These are phyloP conservation scores for Teratosphaeria viscida DNA, from an alignment of 2,329 filamentous ascomycete species.

Conservation along the genomic window DNA sequence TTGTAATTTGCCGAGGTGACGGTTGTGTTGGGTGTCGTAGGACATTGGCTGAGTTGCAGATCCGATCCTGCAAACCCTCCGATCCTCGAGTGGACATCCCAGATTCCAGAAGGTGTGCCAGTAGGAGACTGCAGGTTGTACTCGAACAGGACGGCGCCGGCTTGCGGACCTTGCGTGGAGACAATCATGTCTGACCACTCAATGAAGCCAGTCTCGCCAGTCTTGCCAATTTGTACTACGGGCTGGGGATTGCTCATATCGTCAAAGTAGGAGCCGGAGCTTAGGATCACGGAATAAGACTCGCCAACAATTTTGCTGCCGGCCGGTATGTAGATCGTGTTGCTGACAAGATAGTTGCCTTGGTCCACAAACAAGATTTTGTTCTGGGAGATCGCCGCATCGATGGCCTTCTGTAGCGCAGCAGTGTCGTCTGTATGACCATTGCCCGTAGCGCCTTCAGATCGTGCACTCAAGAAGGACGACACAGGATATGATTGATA, in stretches of 20 bases:
- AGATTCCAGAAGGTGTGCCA: conserved; percentile 38
- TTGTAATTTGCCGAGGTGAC: conserved; percentile 12
- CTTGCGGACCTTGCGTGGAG: conserved; percentile 54
- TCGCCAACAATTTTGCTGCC: conserved; percentile 52
- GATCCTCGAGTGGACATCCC: conserved; percentile 45
- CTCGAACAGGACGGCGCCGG: conserved; percentile 61
- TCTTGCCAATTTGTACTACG: conserved; percentile 55
- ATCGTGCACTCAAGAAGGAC: conserved; percentile 36
- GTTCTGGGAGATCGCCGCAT: conserved; percentile 31
- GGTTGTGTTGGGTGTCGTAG: conserved; percentile 18
- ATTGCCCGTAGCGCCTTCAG: conserved; percentile 37
- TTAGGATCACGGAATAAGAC: conserved; percentile 46
- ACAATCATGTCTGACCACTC: conserved; percentile 66
- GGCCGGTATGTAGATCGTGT: conserved; percentile 55
- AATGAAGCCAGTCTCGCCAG: conserved; percentile 53
- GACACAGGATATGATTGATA: conserved; percentile 33
- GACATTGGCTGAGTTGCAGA: conserved; percentile 33
- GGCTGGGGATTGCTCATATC: conserved; percentile 50
- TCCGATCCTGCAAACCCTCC: conserved; percentile 43
- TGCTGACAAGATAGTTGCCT: conserved; percentile 59
- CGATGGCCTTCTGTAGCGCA: conserved; percentile 48
- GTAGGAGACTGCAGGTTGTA: conserved; percentile 52
- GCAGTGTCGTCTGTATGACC: conserved; percentile 50
- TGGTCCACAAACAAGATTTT: conserved; percentile 66
- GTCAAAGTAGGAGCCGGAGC: conserved; percentile 46